Evolutionary conservation across 75 land plant species (phyloP), one percentile per base, ranked within the genome.

Genomic region (Azolla pinnata): DNA sequence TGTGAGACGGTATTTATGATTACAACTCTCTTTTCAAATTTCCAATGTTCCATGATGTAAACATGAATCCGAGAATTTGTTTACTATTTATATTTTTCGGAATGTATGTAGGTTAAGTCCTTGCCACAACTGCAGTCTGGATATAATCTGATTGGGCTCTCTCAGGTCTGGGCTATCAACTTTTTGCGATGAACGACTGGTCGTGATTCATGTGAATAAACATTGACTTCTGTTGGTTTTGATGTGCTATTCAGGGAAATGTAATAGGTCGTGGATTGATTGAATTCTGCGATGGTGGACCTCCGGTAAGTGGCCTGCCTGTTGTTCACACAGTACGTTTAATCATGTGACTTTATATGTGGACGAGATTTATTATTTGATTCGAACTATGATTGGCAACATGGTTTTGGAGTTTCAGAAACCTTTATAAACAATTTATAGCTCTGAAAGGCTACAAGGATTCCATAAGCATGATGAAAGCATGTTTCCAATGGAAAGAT

Each of bases 91-190:
- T 14, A 38, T 38, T 8, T 38, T 7, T 38, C 2, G n/a, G 49
- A 18, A 46, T 46, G 16, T 31, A 17, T 2, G 24, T 33, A 90
- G 91, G 87, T 90, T 58, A 90, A 90, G 70, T 50, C 54, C 18
- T 81, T 90, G 63, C 67, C 71, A 58, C 88, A 75, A 57, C 81
- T 90, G 28, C 69, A 73, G 29, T 70, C 57, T 28, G 97, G 97
- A 42, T 90, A 81, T 67, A 83, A 90, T 72, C 76, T 90, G n/a
- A 81, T 90, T 59, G 97, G 97, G 24, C 71, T 90, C 21, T 90
- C 97, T 25, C 97, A 87, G 92, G 97, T 90, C 31, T 9, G 40
- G n/a, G n/a, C 7, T 8, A 38, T 38, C 42, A 8, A 38, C 42
- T 8, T 14, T 38, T 38, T 14, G 12, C 14, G 42, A 8, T 38